Evolutionary conservation across 805 yeast species (phyloP), one percentile per base, ranked within the genome.

Genomic region (Candida quercuum): DNA sequence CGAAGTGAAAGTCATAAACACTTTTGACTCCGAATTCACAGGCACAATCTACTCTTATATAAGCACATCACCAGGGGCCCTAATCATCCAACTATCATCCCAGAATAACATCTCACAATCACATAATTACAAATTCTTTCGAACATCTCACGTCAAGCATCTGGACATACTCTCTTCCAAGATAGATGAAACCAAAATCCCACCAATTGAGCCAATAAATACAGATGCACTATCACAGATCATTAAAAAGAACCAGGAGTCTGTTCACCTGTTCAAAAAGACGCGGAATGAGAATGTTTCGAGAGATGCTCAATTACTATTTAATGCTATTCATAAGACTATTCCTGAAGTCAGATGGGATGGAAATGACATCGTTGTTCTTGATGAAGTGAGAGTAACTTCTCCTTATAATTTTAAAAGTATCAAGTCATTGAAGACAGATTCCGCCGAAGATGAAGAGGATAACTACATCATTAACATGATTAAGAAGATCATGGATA

Each of bases 41-140:
- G 95, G 93, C 2, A 62, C 69, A 23, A 69, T 85, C 27, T 80
- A 77, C 54, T 71, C 87, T 9, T 80, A 73, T 54, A 73, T 76
- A n/a, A n/a, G n/a, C 40, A 64, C 78, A 7, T 38, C 40, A 6
- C 68, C 66, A 37, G 61, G 45, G 23, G 55, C 66, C 1, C 45
- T 67, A 1, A 60, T 66, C 39, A 63, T 56, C 3, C 55, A 52
- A 30, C 22, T 46, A 2, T 41, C 49, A 3, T 18, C 30, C 0
- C 35, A 28, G 7, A 36, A 40, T 1, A 37, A 40, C 1, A 29
- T 35, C 2, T 48, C 47, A 3, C 27, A 39, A 2, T 31, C 51
- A 5, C 51, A 37, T 43, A 51, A 56, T 24, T 78, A 73, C 56
- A 69, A 72, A 41, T 60, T 81, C 33, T 61, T 82, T 36, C 78